These are phyloP conservation scores for Aristolochia californica DNA, from an alignment of 164 flowering plant genomes.

Conservation along the genomic window DNA sequence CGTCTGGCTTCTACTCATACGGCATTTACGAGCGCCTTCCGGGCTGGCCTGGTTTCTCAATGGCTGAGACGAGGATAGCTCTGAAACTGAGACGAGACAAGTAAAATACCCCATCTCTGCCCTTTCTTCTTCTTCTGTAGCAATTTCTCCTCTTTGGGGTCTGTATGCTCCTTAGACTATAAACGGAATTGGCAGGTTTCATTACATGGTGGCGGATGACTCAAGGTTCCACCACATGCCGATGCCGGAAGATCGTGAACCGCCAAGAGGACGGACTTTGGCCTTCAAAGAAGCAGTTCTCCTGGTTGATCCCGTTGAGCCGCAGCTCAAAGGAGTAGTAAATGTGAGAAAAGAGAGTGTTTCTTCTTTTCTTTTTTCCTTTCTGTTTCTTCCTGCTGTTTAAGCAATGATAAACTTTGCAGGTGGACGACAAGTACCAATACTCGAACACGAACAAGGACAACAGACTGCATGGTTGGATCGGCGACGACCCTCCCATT, in stretches of 20 bases:
- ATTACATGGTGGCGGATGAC: conserved; percentile 80
- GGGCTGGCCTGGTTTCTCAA: conserved; percentile 66
- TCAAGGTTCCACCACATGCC: conserved; percentile 74
- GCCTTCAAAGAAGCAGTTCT: conserved; percentile 85
- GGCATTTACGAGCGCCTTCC: conserved; percentile 69
- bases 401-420: conserved; percentile 4
- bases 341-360: neutral
- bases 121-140: no score
- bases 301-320: conserved; percentile 50
- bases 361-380: neutral
- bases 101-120: conserved; percentile 27
- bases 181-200: conserved; percentile 56
- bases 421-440: conserved; percentile 97
- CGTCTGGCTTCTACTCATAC: conserved; percentile 75
- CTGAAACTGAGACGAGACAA: conserved; percentile 82
- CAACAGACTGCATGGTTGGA: conserved; percentile 78
- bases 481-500: conserved; percentile 31
- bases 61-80: conserved; percentile 51
- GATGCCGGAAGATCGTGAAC: conserved; percentile 64
- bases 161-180: no score
- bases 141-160: no score
- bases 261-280: conserved; percentile 46
- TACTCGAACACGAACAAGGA: conserved; percentile 63
- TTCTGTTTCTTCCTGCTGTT: no score
- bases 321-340: conserved; percentile 69